These are phyloP conservation scores for Aspergillus ellipticus DNA, from an alignment of 495 filamentous ascomycete species.

Conservation along the genomic window DNA sequence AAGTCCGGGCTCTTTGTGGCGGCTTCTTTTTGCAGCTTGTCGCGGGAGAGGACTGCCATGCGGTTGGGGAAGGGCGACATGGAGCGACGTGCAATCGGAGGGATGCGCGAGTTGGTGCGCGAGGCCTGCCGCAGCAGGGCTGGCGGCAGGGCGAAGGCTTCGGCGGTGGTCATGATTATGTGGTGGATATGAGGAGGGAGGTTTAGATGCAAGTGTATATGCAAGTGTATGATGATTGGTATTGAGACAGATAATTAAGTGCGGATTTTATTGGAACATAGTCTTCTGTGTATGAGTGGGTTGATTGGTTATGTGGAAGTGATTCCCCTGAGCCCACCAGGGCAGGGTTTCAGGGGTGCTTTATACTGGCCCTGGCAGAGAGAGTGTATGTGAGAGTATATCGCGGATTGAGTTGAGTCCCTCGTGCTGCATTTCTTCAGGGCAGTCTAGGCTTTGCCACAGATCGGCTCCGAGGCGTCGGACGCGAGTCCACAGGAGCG, in stretches of 20 bases:
- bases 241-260: background rate
- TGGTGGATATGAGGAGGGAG: background rate
- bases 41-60: slow-evolving; percentile 19
- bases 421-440: background rate
- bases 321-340: background rate
- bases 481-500: background rate
- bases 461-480: background rate
- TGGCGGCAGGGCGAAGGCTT: background rate
- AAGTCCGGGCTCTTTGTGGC: slow-evolving; percentile 19
- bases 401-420: background rate
- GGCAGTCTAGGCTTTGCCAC: background rate
- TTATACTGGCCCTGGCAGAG: background rate
- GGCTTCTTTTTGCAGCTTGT: slow-evolving; percentile 18
- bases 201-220: background rate
- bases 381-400: no score
- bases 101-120: slow-evolving; percentile 18
- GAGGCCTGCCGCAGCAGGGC: slow-evolving; percentile 13
- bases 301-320: background rate
- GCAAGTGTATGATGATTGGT: background rate
- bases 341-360: background rate
- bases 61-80: slow-evolving; percentile 5
- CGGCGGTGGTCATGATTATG: background rate
- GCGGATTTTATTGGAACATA: background rate
- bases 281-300: background rate
- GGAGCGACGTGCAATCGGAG: slow-evolving; percentile 15